Conservation (phyloP, 768 basidiomycete species). For the Crassisporium funariophilum region DNA sequence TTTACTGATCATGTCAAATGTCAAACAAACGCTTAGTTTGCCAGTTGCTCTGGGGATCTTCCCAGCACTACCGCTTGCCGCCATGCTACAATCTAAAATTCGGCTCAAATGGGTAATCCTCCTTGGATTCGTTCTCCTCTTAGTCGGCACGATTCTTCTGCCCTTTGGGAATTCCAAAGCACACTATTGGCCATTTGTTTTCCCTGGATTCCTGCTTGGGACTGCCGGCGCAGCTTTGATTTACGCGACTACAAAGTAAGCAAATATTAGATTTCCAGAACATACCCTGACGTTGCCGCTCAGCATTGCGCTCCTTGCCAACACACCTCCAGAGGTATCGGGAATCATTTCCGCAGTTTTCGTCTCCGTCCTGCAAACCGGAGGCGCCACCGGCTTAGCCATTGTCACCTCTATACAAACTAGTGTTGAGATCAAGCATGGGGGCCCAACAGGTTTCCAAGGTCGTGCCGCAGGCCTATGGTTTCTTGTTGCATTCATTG, state of each 20-base stretch:
- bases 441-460: constrained; percentile 31
- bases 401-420: constrained; percentile 50
- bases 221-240: constrained; percentile 46
- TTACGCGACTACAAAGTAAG: constrained; percentile 53
- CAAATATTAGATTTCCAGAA: too few relatives aligned
- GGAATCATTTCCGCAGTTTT: constrained; percentile 60
- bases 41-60: constrained; percentile 44
- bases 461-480: constrained; percentile 49
- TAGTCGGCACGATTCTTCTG: constrained; percentile 42
- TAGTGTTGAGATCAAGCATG: constrained; percentile 38
- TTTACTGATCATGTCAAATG: constrained; percentile 3
- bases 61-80: constrained; percentile 38
- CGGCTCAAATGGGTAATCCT: constrained; percentile 50
- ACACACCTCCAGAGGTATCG: constrained; percentile 47
- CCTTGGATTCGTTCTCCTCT: constrained; percentile 37
- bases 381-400: constrained; percentile 52
- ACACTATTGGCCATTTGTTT: constrained; percentile 48
- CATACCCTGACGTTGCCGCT: not conserved
- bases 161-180: constrained; percentile 40
- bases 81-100: constrained; percentile 34
- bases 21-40: constrained; percentile 27
- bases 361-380: constrained; percentile 55
- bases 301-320: constrained; percentile 54
- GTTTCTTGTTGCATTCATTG: constrained; percentile 41
- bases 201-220: constrained; percentile 54